A percentile compares a stretch with the other conserved stretches of the same genome.
These are phyloP conservation scores for Ulota crispa DNA, from an alignment of 225 moss, liverwort and hornwort species.

Conservation along the genomic window DNA sequence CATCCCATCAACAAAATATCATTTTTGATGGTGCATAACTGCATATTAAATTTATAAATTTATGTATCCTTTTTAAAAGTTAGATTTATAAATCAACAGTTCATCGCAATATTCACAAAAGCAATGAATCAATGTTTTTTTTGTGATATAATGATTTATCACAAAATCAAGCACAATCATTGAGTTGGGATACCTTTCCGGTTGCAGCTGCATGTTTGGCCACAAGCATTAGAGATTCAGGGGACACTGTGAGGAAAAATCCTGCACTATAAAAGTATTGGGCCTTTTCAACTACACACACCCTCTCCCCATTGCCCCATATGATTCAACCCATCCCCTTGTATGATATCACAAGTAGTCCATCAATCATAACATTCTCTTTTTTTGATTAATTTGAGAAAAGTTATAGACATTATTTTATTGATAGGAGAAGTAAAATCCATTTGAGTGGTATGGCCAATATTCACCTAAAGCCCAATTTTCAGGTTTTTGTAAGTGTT, in stretches of 20 bases:
- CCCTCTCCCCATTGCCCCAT: conserved; percentile 33
- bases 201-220: conserved; percentile 85
- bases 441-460: not conserved
- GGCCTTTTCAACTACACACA: conserved; percentile 71
- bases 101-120: too few relatives aligned
- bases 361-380: not conserved
- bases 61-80: too few relatives aligned
- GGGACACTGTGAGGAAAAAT: conserved; percentile 91
- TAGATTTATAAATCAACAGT: too few relatives aligned
- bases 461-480: conserved; percentile 81
- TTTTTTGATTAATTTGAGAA: not conserved
- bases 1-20: not conserved
- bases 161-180: too few relatives aligned
- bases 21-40: not conserved
- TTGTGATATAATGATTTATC: too few relatives aligned
- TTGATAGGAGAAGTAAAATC: not conserved
- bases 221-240: conserved; percentile 74
- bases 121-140: too few relatives aligned
- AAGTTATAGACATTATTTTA: not conserved
- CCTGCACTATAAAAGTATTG: conserved; percentile 92
- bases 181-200: conserved; percentile 58
- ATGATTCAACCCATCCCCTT: conserved; percentile 37
- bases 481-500: conserved; percentile 76
- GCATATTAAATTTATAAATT: too few relatives aligned
- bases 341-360: not conserved